Conservation (phyloP, 1,139 yeast species). For the Nadsonia commutata region DNA sequence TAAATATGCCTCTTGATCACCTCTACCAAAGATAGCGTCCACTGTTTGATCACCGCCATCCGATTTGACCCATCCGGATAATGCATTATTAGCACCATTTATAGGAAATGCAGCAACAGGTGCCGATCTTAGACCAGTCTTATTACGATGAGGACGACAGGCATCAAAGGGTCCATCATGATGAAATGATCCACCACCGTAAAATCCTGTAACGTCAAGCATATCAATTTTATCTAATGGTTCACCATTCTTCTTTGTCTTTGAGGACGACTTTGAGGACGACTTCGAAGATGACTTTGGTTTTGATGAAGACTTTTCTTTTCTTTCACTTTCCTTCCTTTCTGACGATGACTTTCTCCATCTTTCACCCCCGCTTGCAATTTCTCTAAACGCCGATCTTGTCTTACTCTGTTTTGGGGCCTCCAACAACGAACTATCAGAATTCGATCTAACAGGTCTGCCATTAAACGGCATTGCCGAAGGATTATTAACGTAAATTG, state of each 20-base stretch:
- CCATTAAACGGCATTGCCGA: not conserved
- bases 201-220: constrained; percentile 90
- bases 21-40: constrained; percentile 24
- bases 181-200: constrained; percentile 76
- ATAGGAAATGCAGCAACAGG: constrained; percentile 93
- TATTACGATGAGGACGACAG: constrained; percentile 90
- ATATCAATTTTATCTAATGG: constrained; percentile 80
- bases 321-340: too few species aligned
- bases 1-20: constrained; percentile 20
- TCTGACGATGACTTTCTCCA: too few species aligned
- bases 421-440: not conserved
- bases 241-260: constrained; percentile 23
- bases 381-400: not conserved
- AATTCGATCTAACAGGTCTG: not conserved
- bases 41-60: constrained; percentile 23
- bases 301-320: not conserved
- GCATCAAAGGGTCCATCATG: constrained; percentile 99
- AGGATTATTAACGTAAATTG: not conserved
- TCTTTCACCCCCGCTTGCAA: too few species aligned
- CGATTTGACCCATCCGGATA: constrained; percentile 49
- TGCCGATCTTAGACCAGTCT: constrained; percentile 46
- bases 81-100: constrained; percentile 85
- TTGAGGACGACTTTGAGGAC: not conserved
- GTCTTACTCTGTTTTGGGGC: too few species aligned
- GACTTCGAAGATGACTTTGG: not conserved